Evolutionary conservation across 148 eudicot genomes (phyloP).

Genomic region (Simmondsia chinensis): DNA sequence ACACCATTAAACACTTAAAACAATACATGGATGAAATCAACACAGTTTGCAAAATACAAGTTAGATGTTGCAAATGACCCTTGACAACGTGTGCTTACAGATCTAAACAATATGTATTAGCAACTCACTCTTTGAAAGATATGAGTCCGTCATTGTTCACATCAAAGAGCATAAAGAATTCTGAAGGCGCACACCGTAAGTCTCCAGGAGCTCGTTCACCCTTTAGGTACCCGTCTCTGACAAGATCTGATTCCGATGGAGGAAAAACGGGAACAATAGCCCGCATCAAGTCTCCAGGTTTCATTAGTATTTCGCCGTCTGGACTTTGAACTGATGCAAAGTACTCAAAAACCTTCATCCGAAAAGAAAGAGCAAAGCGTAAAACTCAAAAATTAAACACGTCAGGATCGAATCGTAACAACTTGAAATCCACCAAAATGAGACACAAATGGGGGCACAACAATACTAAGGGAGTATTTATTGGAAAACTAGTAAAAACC

Average conservation of each 20-base stretch:
- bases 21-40: too few species aligned
- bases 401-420: too few species aligned
- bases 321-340: constrained; percentile 37
- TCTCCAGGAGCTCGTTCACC: constrained; percentile 57
- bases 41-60: too few species aligned
- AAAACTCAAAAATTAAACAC: not conserved
- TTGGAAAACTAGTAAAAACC: too few species aligned
- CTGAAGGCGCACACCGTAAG: constrained; percentile 41
- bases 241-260: constrained; percentile 50
- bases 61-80: too few species aligned
- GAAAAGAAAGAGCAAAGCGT: not conserved
- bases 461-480: too few species aligned
- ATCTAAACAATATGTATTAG: not conserved
- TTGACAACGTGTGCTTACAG: not conserved
- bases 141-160: constrained; percentile 52
- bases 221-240: constrained; percentile 50
- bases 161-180: constrained; percentile 61
- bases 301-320: constrained; percentile 49
- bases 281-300: constrained; percentile 66
- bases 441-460: not conserved
- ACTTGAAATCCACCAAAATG: not conserved
- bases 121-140: constrained; percentile 60
- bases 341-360: constrained; percentile 48
- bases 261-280: constrained; percentile 70
- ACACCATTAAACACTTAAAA: too few species aligned